A percentile compares a stretch with the other conserved stretches of the same genome.
Evolutionary conservation across 1,284 basidiomycete genomes (phyloP).

Genomic region (Trichosporon asahii): DNA sequence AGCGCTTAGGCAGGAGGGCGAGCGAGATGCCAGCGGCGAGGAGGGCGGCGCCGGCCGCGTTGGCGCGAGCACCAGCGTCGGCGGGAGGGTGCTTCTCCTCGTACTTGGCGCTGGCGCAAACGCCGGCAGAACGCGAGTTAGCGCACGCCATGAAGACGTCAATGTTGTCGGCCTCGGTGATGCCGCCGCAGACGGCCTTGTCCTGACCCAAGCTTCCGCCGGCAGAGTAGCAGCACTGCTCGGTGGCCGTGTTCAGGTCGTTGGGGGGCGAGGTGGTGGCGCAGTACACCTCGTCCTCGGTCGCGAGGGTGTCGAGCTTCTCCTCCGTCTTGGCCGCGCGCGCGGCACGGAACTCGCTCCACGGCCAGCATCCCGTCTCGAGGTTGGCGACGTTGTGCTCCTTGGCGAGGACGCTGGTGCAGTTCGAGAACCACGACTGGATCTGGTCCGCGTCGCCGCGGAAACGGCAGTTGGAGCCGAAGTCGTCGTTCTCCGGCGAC

Average conservation of each 20-base stretch:
- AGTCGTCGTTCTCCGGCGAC: constrained; percentile 6
- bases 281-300: constrained; percentile 6
- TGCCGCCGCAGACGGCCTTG: background rate
- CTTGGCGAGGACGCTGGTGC: background rate
- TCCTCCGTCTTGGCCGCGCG: background rate
- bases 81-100: background rate
- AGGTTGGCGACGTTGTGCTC: constrained; percentile 1
- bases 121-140: background rate
- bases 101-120: background rate
- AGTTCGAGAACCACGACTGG: background rate
- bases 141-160: constrained; percentile 6
- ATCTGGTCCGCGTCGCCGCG: background rate
- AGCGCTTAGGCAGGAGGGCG: background rate
- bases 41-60: background rate
- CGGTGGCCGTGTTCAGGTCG: constrained; percentile 1
- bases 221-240: constrained; percentile 2
- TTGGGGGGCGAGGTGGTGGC: background rate
- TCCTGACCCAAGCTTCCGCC: background rate
- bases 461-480: background rate
- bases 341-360: background rate
- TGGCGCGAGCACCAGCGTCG: background rate
- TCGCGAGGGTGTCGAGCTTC: background rate
- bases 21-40: background rate
- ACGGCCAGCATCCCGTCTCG: background rate
- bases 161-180: constrained; percentile 6